Base-by-base conservation (phyloP, 1,139 yeast species). In the Nakaseomyces bracarensis region DNA sequence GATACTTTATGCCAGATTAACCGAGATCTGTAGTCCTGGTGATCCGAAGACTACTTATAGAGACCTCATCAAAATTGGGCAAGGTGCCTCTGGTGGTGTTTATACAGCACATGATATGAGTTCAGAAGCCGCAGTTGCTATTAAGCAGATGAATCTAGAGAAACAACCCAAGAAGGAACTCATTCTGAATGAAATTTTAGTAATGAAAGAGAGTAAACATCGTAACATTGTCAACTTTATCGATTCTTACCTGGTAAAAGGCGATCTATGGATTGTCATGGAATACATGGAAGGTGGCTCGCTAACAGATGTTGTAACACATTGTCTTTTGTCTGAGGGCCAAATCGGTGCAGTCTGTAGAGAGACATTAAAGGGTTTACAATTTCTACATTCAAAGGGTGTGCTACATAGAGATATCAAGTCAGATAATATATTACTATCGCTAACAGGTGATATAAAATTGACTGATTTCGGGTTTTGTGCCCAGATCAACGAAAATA, bases 281-380 rank as follows among this genome's bases (percentile, higher is more conserved):
- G 97, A 89, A 64, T 89, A 84, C 60, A 89, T 91, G 97, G 96
- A 89, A 63, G 98, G 97, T 48, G 98, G 98, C 2, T 82, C 94
- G 2, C 69, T 91, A 51, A 91, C 98, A 0, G 97, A 91, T 63
- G 94, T 91, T 42, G 96, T 91, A 6, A 86, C 96, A 0, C 93
- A 87, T 61, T 82, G 87, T 66, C 87, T 87, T 49, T 84, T 93
- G 93, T 80, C 94, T 3, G 98, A 91, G 60, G 89, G 87, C n/a
- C 98, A 91, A 65, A 91, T 91, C 59, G 96, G 95, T 38, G 93
- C 96, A 1, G 96, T 93, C 18, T 85, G 95, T 55, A 73, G 95
- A 45, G 98, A 91, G 60, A 86, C 96, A 0, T 68, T 89, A 43
- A 74, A 74, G 51, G 98, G 98, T 3, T 70, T 91, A 50, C 76